These are phyloP conservation scores for Lathyrus aphaca DNA, from an alignment of 306 rosid species.

Conservation along the genomic window DNA sequence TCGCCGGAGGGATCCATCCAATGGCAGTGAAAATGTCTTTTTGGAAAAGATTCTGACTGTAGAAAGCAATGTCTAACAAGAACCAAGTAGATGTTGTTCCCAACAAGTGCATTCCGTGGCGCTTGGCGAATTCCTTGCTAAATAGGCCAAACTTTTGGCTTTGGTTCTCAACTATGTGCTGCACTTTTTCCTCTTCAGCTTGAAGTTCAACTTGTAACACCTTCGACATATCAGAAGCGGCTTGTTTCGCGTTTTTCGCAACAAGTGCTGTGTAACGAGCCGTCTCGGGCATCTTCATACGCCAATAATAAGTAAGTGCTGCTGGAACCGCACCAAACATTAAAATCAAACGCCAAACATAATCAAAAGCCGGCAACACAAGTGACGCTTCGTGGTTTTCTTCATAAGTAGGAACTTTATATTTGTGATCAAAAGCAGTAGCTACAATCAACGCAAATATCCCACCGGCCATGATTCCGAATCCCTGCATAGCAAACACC, in stretches of 20 bases:
- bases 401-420: constrained; percentile 53
- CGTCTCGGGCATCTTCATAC: constrained; percentile 93
- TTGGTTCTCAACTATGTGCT: not conserved
- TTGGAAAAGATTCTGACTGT: constrained; percentile 90
- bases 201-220: constrained; percentile 67
- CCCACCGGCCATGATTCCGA: constrained; percentile 83
- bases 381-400: constrained; percentile 31
- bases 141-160: constrained; percentile 64
- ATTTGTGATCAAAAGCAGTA: constrained; percentile 52
- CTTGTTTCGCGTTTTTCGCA: constrained; percentile 72
- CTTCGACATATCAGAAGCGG: constrained; percentile 79
- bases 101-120: constrained; percentile 75
- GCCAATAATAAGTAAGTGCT: constrained; percentile 79
- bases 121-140: constrained; percentile 52
- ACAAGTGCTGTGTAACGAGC: constrained; percentile 92
- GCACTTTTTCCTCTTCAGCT: constrained; percentile 57
- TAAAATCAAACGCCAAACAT: constrained; percentile 75
- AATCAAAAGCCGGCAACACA: constrained; percentile 57
- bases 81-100: constrained; percentile 86
- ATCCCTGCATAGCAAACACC: constrained; percentile 93
- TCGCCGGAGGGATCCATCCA: constrained; percentile 75
- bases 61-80: constrained; percentile 82
- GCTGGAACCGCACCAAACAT: constrained; percentile 83
- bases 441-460: constrained; percentile 66
- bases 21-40: constrained; percentile 78